Evolutionary conservation across 768 basidiomycete species (phyloP).

Genomic region (Suillus sp.): DNA sequence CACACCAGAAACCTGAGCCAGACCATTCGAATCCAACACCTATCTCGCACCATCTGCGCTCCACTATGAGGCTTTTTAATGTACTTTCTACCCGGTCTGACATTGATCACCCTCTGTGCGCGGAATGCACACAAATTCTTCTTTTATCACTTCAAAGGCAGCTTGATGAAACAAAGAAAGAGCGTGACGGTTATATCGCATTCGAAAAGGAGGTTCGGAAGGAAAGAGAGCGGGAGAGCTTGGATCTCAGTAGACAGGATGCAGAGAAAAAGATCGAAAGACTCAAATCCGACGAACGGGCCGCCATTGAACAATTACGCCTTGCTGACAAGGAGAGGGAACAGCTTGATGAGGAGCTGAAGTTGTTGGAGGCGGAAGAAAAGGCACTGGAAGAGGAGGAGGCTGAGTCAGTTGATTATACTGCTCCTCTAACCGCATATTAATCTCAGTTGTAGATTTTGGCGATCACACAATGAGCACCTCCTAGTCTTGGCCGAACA

Average conservation of each 20-base stretch:
- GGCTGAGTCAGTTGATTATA: constrained; percentile 59
- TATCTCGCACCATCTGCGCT: constrained; percentile 75
- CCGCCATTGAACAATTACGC: constrained; percentile 74
- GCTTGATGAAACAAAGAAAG: constrained; percentile 88
- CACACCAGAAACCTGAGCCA: constrained; percentile 44
- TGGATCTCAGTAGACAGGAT: constrained; percentile 61
- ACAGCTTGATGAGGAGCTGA: constrained; percentile 73
- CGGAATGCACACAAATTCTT: constrained; percentile 88
- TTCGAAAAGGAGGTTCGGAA: constrained; percentile 88
- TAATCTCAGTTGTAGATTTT: constrained; percentile 57
- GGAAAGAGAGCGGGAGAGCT: constrained; percentile 73
- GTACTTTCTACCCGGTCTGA: constrained; percentile 75
- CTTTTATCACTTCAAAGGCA: constrained; percentile 74
- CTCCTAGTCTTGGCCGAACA: constrained; percentile 66
- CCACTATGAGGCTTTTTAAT: constrained; percentile 74
- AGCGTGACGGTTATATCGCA: constrained; percentile 90
- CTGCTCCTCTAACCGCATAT: neutral
- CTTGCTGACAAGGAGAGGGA: constrained; percentile 76
- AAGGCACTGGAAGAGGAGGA: constrained; percentile 80
- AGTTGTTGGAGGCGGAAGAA: constrained; percentile 74
- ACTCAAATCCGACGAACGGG: constrained; percentile 65
- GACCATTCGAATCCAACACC: constrained; percentile 69
- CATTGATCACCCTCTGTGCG: constrained; percentile 92
- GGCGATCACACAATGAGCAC: constrained; percentile 78
- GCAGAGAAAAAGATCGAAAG: constrained; percentile 73